Base-by-base conservation (phyloP, 1,284 basidiomycete species). In the Boletus semigastroideus region DNA sequence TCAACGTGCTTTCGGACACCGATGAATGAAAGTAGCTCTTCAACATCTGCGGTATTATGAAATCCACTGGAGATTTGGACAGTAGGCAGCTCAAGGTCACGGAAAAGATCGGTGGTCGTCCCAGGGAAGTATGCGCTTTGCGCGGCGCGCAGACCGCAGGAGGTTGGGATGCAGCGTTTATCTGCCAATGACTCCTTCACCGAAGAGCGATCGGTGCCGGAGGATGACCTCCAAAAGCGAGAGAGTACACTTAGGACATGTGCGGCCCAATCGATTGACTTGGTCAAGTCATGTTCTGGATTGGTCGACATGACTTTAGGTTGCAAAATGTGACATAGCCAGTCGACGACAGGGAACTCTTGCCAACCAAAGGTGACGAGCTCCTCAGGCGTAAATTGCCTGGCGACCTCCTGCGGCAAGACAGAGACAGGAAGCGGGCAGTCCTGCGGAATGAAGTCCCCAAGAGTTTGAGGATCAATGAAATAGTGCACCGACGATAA, bases 1-100 rank as follows among this genome's bases (percentile, higher is more conserved):
- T 94, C 91, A n/a, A 97, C 92, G 59, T 95, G 93, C 59, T 86
- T 88, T 17, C 92, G 80, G 14, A 97, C 91, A 10, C 92, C 93
- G 1, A 97, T 72, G 0, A 78, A 80, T 36, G 83, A 74, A 8
- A 98, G 70, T 37, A 97, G 7, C 14, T 7, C 22, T 22, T 19
- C 42, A 16, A 27, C 27, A 14, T 48, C 46, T 33, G 20, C 14
- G 48, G 38, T 39, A 4, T 19, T 27, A 20, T 58, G 33, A 36
- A 41, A 31, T 2, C 27, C 46, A 1, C 30, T 4, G 2, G 33
- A 22, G 7, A 31, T 4, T 31, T 31, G 30, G 11, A 31, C 30
- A 31, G 30, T 31, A 13, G 30, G 30, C 11, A 31, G 30, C 5
- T 31, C 30, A 31, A 31, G 30, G 30, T 31, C 30, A 13, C 30